Base-by-base conservation (phyloP, 257 asterid genomes). In the Przewalskia tangutica region DNA sequence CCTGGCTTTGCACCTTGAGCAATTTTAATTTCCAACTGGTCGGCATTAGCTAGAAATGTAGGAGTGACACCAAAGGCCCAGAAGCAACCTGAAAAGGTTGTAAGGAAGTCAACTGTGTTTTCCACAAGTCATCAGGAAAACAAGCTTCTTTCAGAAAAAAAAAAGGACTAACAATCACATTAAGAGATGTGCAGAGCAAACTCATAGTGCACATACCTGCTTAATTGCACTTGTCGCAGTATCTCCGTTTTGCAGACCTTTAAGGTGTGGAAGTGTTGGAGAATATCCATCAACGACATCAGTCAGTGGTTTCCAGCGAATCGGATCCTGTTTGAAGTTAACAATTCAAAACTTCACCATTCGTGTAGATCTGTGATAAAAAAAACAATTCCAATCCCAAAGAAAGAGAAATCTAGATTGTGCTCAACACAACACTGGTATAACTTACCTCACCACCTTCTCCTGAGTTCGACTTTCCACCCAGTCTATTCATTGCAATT, bases 1-100 rank as follows among this genome's bases (percentile, higher is more conserved):
- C 99, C 99, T 51, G 99, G 99, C 83, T 96, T 96, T 80, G 99
- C 99, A 83, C 99, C 99, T 87, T 96, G 99, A 55, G 99, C 98
- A 79, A 94, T 93, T 89, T 94, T 94, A 81, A 96, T 96, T 88
- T 96, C 99, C 84, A 96, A 89, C 83, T 96, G 99, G 85, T 89
- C 97, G 3, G 98, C 99, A 86, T 96, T 96, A 58, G 92, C 99
- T 90, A 96, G 92, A 89, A 96, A 96, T 66, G 98, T 94, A 6
- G 99, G 99, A 46, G 99, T 96, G 77, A 96, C 99, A 86, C 99
- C 99, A 89, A 96, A 96, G 66, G 97, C 32, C 99, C 99, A 11
- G 99, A 96, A 77, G 99, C 99, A 77, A 96, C 97, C 99, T 96
- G 92, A 82, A 71, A 67, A 80, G 12, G 66, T 40, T 3, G 59